A percentile compares a stretch with the other conserved stretches of the same genome.
phyloP scores from a whole-genome alignment of 352 stramenopile species.

The Phytophthora palmivora region DNA sequence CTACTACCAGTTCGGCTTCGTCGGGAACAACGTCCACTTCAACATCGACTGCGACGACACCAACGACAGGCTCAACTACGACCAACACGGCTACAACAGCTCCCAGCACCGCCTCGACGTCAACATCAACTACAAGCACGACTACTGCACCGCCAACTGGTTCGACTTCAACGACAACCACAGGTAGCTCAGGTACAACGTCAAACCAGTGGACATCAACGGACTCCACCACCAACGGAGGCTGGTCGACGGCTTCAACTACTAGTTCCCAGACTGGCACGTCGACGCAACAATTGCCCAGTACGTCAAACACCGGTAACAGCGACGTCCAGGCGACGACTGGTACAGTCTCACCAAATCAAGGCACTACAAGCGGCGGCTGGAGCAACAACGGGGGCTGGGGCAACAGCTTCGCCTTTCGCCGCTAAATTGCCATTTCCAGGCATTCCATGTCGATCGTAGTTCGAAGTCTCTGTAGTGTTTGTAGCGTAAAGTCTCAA shows the following conservation, averaged over 20 bases:
- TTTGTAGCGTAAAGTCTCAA: slow-evolving; percentile 1
- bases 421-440: slow-evolving; percentile 12
- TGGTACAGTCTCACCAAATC: slow-evolving; percentile 23
- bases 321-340: slow-evolving; percentile 24
- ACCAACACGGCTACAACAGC: slow-evolving; percentile 6
- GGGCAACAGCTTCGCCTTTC: slow-evolving; percentile 27
- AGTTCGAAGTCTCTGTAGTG: neutral
- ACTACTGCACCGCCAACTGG: slow-evolving; percentile 16
- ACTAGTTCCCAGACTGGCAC: slow-evolving; percentile 6
- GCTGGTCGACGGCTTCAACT: slow-evolving; percentile 15
- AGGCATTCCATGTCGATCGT: neutral
- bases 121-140: slow-evolving; percentile 14
- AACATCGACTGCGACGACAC: slow-evolving; percentile 22
- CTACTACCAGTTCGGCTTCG: slow-evolving; percentile 11
- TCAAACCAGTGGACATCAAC: slow-evolving; percentile 21
- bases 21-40: slow-evolving; percentile 11
- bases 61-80: slow-evolving; percentile 8
- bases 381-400: slow-evolving; percentile 26
- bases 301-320: slow-evolving; percentile 17
- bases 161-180: slow-evolving; percentile 11
- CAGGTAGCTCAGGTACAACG: neutral
- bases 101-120: slow-evolving; percentile 9
- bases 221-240: slow-evolving; percentile 14
- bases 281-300: slow-evolving; percentile 8
- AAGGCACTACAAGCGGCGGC: slow-evolving; percentile 15